These are phyloP conservation scores for Aspergillus neotritici DNA, from an alignment of 2,329 filamentous ascomycete genomes.

Conservation along the genomic window DNA sequence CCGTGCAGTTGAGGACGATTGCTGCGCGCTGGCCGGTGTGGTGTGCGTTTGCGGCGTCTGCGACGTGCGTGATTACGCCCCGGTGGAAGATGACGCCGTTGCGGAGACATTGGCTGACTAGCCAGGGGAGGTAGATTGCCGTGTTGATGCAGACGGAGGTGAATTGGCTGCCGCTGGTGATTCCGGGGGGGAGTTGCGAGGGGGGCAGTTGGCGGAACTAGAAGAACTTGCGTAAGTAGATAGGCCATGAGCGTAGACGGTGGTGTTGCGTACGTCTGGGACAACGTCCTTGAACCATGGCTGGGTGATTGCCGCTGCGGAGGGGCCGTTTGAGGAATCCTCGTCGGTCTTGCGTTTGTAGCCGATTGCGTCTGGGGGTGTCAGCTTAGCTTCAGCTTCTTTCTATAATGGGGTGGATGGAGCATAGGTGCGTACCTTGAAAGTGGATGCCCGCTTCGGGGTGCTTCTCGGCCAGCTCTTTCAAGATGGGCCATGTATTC, in stretches of 20 bases:
- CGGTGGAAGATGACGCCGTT: conserved; percentile 65
- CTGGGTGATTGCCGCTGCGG: conserved; percentile 59
- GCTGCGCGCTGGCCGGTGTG: conserved; percentile 54
- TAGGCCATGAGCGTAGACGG: not conserved
- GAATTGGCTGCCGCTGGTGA: conserved; percentile 69
- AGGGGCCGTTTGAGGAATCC: conserved; percentile 51
- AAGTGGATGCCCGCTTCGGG: conserved; percentile 78
- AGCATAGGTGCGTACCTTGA: conserved; percentile 49
- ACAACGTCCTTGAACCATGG: conserved; percentile 71
- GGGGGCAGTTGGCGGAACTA: conserved; percentile 58
- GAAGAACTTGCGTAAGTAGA: not conserved
- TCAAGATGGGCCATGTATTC: conserved; percentile 60
- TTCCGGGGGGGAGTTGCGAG: conserved; percentile 55
- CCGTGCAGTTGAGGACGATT: conserved; percentile 79
- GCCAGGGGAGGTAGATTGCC: conserved; percentile 78
- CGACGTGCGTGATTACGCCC: conserved; percentile 61
- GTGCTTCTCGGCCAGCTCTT: conserved; percentile 55
- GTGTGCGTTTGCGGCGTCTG: conserved; percentile 60
- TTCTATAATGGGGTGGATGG: not conserved
- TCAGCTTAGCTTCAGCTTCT: not conserved
- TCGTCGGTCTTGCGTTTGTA: conserved; percentile 62
- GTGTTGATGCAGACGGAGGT: conserved; percentile 90
- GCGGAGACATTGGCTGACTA: conserved; percentile 71
- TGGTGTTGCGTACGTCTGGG: conserved; percentile 51
- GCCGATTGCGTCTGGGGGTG: conserved; percentile 42